Conservation (phyloP, 73 alveolate species). For the Symbiodinium pilosum region DNA sequence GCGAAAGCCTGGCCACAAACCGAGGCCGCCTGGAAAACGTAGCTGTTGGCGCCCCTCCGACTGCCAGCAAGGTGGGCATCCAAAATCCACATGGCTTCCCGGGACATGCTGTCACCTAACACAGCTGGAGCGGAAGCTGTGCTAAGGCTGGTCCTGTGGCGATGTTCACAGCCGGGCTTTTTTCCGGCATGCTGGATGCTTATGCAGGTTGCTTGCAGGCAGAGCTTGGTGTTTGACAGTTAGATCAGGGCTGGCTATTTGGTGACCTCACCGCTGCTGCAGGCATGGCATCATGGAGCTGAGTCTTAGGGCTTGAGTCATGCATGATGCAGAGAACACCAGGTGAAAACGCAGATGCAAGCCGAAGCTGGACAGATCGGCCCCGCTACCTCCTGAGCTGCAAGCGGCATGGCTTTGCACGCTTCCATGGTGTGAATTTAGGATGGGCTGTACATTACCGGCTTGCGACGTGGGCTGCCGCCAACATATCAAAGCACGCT, state of each 20-base stretch:
- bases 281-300: too few species aligned
- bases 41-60: not conserved
- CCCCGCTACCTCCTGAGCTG: not conserved
- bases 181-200: slow-evolving; percentile 45
- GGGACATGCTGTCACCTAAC: not conserved
- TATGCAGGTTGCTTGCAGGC: not conserved
- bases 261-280: slow-evolving; percentile 65
- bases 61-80: too few species aligned
- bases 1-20: too few species aligned
- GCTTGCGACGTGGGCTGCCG: slow-evolving; percentile 38
- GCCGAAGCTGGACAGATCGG: slow-evolving; percentile 91
- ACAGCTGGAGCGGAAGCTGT: not conserved
- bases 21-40: not conserved
- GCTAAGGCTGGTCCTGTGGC: slow-evolving; percentile 67
- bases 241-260: slow-evolving; percentile 47
- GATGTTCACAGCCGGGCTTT: slow-evolving; percentile 81
- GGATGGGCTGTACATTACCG: slow-evolving; percentile 65
- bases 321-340: not conserved
- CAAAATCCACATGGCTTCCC: too few species aligned
- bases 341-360: slow-evolving; percentile 91
- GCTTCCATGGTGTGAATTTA: not conserved
- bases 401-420: not conserved
- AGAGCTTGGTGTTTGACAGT: not conserved
- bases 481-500: slow-evolving; percentile 56
- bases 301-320: too few species aligned